Conservation (phyloP, 2,329 filamentous ascomycete genomes). For the Botrytis byssoidea region DNA sequence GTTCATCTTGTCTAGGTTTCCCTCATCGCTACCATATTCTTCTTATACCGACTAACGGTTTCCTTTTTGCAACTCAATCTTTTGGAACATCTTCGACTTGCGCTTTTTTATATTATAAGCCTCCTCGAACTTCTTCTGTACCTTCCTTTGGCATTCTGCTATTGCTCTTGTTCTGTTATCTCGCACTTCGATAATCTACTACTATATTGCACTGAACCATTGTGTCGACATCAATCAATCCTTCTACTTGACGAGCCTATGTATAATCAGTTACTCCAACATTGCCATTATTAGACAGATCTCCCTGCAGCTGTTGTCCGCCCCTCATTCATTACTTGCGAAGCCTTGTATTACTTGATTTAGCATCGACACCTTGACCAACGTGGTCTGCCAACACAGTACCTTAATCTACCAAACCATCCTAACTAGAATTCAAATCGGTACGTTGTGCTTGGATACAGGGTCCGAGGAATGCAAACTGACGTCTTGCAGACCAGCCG, state of each 20-base stretch:
- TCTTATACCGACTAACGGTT: slow-evolving; percentile 39
- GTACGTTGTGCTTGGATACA: slow-evolving; percentile 27
- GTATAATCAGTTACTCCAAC: slow-evolving; percentile 38
- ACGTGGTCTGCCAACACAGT: slow-evolving; percentile 20
- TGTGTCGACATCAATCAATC: slow-evolving; percentile 18
- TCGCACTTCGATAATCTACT: slow-evolving; percentile 32
- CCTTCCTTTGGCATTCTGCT: slow-evolving; percentile 40
- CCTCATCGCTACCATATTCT: slow-evolving; percentile 34
- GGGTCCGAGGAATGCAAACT: slow-evolving; percentile 28
- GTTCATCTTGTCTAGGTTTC: slow-evolving; percentile 34
- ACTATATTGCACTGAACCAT: slow-evolving; percentile 24
- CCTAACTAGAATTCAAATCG: slow-evolving; percentile 19
- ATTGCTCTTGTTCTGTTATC: slow-evolving; percentile 33
- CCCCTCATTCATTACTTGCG: slow-evolving; percentile 41
- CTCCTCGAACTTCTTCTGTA: slow-evolving; percentile 39
- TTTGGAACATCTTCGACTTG: slow-evolving; percentile 39
- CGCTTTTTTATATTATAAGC: slow-evolving; percentile 36
- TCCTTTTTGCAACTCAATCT: slow-evolving; percentile 38
- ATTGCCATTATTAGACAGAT: slow-evolving; percentile 39
- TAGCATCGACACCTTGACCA: slow-evolving; percentile 24
- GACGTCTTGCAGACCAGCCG: slow-evolving; percentile 29
- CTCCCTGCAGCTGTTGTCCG: slow-evolving; percentile 38
- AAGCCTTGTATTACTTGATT: slow-evolving; percentile 25
- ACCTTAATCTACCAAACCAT: slow-evolving; percentile 27
- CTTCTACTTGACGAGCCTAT: slow-evolving; percentile 30